Conservation (phyloP, 2,329 filamentous ascomycete genomes). For the Fusarium napiforme region DNA sequence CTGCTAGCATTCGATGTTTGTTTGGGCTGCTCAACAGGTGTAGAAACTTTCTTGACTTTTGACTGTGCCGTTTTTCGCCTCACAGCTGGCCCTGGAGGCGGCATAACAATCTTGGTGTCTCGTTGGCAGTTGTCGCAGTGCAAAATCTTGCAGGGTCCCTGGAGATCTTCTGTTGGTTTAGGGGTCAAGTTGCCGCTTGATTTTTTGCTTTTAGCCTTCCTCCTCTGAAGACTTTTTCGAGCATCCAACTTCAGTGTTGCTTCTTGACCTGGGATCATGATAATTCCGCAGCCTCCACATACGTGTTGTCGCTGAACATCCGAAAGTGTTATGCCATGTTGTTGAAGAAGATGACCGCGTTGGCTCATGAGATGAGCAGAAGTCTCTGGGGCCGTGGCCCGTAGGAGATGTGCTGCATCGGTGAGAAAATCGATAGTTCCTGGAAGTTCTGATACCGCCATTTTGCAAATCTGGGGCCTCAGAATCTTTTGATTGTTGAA, state of each 20-base stretch:
- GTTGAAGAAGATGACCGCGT: conserved; percentile 61
- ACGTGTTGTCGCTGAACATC: conserved; percentile 64
- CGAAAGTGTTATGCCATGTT: conserved; percentile 56
- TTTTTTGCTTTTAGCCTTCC: conserved; percentile 6
- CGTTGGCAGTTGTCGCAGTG: conserved; percentile 59
- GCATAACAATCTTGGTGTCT: conserved; percentile 55
- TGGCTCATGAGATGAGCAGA: conserved; percentile 70
- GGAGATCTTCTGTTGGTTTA: conserved; percentile 17
- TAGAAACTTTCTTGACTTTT: conserved; percentile 34
- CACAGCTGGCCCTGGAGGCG: conserved; percentile 49
- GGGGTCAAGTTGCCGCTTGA: conserved; percentile 4
- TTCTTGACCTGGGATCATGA: conserved; percentile 65
- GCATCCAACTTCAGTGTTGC: conserved; percentile 54
- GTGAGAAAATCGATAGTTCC: conserved; percentile 60
- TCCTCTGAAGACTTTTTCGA: conserved; percentile 15
- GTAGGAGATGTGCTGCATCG: conserved; percentile 69
- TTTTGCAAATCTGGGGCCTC: not conserved
- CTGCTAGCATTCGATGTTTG: conserved; percentile 65
- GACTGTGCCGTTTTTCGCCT: conserved; percentile 38
- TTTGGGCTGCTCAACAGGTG: conserved; percentile 44
- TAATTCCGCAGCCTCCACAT: conserved; percentile 70
- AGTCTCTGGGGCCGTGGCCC: conserved; percentile 62
- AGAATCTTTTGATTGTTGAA: not conserved
- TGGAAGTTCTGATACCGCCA: conserved; percentile 39
- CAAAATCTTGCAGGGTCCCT: conserved; percentile 52